Evolutionary conservation across 768 basidiomycete species (phyloP).

Genomic region (Leucocoprinus birnbaumii): DNA sequence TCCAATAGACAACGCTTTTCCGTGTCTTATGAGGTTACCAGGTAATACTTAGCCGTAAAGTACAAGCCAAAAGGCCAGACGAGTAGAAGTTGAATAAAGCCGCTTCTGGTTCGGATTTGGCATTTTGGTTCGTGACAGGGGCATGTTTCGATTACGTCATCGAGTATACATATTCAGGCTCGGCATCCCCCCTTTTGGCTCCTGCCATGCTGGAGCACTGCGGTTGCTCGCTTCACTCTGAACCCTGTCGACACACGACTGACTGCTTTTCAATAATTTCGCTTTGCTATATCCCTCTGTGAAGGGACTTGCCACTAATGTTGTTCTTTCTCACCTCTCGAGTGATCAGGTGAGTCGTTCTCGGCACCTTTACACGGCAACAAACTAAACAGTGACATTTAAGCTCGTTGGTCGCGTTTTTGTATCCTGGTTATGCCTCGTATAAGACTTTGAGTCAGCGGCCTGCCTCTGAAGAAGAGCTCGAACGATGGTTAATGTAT

Average conservation of each 20-base stretch:
- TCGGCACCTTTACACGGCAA: background rate
- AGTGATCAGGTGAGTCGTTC: constrained; percentile 38
- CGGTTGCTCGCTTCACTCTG: no score
- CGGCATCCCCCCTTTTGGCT: background rate
- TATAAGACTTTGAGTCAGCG: constrained; percentile 90
- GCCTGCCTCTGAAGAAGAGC: constrained; percentile 79
- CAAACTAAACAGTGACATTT: background rate
- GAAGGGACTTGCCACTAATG: constrained; percentile 24
- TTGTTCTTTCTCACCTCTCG: constrained; percentile 48
- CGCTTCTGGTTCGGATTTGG: background rate
- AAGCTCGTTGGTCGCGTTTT: constrained; percentile 48
- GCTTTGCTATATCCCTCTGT: background rate
- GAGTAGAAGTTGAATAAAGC: no score
- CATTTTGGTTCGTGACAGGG: background rate
- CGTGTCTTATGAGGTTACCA: background rate
- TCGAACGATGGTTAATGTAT: constrained; percentile 97
- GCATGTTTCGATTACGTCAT: background rate
- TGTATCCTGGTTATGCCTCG: constrained; percentile 95
- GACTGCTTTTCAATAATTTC: background rate
- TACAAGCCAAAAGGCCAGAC: no score
- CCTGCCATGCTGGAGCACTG: background rate
- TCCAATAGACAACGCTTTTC: background rate
- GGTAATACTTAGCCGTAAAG: no score
- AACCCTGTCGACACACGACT: background rate
- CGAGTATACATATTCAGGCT: background rate